Conservation (phyloP, 1,139 yeast species). For the Sugiyamaella paludigena region DNA sequence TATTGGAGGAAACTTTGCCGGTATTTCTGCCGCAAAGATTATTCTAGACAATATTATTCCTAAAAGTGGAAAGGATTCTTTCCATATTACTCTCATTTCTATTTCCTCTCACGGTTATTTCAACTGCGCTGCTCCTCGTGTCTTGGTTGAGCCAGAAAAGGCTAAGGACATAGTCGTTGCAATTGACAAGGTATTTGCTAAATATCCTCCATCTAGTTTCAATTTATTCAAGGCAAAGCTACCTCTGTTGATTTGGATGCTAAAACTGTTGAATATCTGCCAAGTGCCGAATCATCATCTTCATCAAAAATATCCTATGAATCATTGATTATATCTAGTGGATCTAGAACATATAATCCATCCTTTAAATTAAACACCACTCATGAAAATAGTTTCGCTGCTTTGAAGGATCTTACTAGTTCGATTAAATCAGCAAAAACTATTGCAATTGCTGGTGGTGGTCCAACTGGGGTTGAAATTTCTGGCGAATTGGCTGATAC, state of each 20-base stretch:
- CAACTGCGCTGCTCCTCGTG: constrained; percentile 31
- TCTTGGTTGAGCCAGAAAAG: constrained; percentile 25
- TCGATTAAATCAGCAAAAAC: constrained; percentile 72
- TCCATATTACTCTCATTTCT: constrained; percentile 22
- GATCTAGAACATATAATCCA: constrained; percentile 64
- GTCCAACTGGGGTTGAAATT: no score
- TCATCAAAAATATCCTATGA: constrained; percentile 53
- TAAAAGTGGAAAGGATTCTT: constrained; percentile 1
- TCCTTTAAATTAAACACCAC: constrained; percentile 82
- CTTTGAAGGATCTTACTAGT: constrained; percentile 68
- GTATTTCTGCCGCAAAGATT: constrained; percentile 19
- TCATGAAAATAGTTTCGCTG: constrained; percentile 69
- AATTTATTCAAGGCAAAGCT: constrained; percentile 35
- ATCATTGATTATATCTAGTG: constrained; percentile 76
- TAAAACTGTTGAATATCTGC: constrained; percentile 31
- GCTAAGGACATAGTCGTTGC: constrained; percentile 18
- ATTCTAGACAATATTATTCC: constrained; percentile 15
- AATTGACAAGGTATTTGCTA: constrained; percentile 17
- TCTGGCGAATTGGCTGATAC: constrained; percentile 58
- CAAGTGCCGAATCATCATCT: constrained; percentile 37
- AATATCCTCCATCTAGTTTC: constrained; percentile 18
- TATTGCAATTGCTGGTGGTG: constrained; percentile 75
- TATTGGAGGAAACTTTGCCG: constrained; percentile 28
- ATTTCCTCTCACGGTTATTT: constrained; percentile 20
- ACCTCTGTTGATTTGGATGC: constrained; percentile 29